phyloP scores from a whole-genome alignment of 2,329 filamentous ascomycete genomes.

The Monilinia fructigena region DNA sequence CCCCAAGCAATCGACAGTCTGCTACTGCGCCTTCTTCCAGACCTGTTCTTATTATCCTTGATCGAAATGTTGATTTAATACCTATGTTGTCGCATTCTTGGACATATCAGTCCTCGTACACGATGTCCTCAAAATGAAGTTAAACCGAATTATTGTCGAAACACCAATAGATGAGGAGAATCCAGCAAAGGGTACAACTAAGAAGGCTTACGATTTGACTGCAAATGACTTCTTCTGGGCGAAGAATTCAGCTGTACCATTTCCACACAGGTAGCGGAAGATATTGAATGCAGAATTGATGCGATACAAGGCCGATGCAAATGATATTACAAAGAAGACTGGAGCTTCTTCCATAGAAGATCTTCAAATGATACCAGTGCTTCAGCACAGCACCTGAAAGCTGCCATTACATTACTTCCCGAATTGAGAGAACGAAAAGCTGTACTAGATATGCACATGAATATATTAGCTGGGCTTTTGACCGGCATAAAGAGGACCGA shows the following conservation, averaged over 20 bases:
- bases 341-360: constrained; percentile 91
- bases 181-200: constrained; percentile 70
- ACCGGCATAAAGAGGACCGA: constrained; percentile 87
- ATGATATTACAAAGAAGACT: constrained; percentile 91
- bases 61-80: constrained; percentile 92
- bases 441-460: constrained; percentile 98
- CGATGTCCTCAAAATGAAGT: constrained; percentile 72
- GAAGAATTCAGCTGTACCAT: constrained; percentile 85
- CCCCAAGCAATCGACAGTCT: constrained; percentile 54
- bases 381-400: constrained; percentile 91
- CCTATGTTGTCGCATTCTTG: constrained; percentile 98
- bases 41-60: constrained; percentile 88
- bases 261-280: constrained; percentile 92
- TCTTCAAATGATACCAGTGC: constrained; percentile 84
- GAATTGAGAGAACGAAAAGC: constrained; percentile 90
- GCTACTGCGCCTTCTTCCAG: constrained; percentile 67
- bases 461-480: constrained; percentile 76
- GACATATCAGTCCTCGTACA: constrained; percentile 85
- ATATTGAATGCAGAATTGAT: constrained; percentile 94
- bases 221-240: constrained; percentile 96
- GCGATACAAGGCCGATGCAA: constrained; percentile 92
- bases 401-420: constrained; percentile 87
- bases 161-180: constrained; percentile 75
- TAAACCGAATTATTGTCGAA: constrained; percentile 94
- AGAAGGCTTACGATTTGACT: constrained; percentile 86